These are phyloP conservation scores for Penicillium nordicum DNA, from an alignment of 2,329 filamentous ascomycete genomes.

Conservation along the genomic window DNA sequence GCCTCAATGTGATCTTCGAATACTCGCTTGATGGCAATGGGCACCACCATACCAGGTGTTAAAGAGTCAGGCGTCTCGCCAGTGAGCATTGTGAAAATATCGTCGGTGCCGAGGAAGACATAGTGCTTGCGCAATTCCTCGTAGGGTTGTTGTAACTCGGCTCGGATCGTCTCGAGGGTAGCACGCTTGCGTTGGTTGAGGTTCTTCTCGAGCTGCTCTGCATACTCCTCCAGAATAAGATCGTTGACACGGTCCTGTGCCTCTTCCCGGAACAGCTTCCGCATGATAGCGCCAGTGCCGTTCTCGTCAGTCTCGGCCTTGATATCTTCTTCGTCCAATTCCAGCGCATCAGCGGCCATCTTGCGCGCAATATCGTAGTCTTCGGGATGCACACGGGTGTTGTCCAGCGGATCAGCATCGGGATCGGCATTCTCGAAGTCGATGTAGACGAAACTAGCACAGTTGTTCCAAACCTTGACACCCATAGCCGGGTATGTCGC, in stretches of 20 bases:
- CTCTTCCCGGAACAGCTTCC: slow-evolving; percentile 91
- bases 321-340: slow-evolving; percentile 96
- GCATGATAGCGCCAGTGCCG: slow-evolving; percentile 83
- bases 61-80: slow-evolving; percentile 85
- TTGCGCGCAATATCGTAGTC: slow-evolving; percentile 98
- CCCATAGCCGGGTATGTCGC: slow-evolving; percentile 81
- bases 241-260: slow-evolving; percentile 95
- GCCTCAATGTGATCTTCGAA: slow-evolving; percentile 92
- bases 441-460: slow-evolving; percentile 90
- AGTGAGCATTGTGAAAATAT: slow-evolving; percentile 94
- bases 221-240: slow-evolving; percentile 92
- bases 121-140: slow-evolving; percentile 89
- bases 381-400: slow-evolving; percentile 94
- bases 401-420: slow-evolving; percentile 87
- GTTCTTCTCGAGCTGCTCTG: slow-evolving; percentile 87
- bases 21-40: slow-evolving; percentile 81
- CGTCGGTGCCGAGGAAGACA: slow-evolving; percentile 63
- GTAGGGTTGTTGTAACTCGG: slow-evolving; percentile 86
- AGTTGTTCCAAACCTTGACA: slow-evolving; percentile 91
- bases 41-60: slow-evolving; percentile 85
- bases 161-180: slow-evolving; percentile 92
- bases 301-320: slow-evolving; percentile 90
- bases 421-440: slow-evolving; percentile 79
- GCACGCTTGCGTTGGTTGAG: slow-evolving; percentile 93
- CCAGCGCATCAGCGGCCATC: slow-evolving; percentile 95